These are phyloP conservation scores for Calonectria pseudoreteaudii DNA, from an alignment of 2,329 filamentous ascomycete genomes.

Conservation along the genomic window DNA sequence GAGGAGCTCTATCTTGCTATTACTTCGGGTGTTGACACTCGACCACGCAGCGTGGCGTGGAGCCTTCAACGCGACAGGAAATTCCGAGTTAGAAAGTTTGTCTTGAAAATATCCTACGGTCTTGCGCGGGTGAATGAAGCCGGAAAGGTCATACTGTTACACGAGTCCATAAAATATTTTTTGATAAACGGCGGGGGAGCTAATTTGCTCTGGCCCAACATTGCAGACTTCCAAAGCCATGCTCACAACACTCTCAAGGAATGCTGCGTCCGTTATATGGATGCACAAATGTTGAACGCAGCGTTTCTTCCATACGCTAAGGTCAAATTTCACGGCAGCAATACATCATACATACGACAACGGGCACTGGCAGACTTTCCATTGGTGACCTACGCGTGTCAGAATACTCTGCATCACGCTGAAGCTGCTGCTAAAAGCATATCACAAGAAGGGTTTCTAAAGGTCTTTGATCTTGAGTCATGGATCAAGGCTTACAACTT, in stretches of 20 bases:
- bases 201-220: background rate
- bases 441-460: background rate
- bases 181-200: slow-evolving; percentile 51
- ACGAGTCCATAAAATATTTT: slow-evolving; percentile 63
- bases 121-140: slow-evolving; percentile 53
- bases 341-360: background rate
- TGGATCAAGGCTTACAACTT: slow-evolving; percentile 19
- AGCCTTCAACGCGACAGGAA: slow-evolving; percentile 12
- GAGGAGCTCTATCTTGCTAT: slow-evolving; percentile 5
- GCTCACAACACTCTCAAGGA: slow-evolving; percentile 24
- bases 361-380: background rate
- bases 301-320: background rate
- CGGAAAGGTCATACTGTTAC: slow-evolving; percentile 50
- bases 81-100: slow-evolving; percentile 45
- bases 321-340: background rate
- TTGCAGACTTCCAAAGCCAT: background rate
- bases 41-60: slow-evolving; percentile 26
- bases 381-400: slow-evolving; percentile 25
- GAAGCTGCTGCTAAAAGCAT: background rate
- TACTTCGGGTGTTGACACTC: background rate
- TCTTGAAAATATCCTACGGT: slow-evolving; percentile 58
- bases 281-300: background rate
- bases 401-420: slow-evolving; percentile 26
- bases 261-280: slow-evolving; percentile 1
- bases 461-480: background rate